Percentiles rank a stretch among this genome's conserved stretches.
phyloP scores from a whole-genome alignment of 2,329 filamentous ascomycete genomes.

The Acrocalymma vagum region DNA sequence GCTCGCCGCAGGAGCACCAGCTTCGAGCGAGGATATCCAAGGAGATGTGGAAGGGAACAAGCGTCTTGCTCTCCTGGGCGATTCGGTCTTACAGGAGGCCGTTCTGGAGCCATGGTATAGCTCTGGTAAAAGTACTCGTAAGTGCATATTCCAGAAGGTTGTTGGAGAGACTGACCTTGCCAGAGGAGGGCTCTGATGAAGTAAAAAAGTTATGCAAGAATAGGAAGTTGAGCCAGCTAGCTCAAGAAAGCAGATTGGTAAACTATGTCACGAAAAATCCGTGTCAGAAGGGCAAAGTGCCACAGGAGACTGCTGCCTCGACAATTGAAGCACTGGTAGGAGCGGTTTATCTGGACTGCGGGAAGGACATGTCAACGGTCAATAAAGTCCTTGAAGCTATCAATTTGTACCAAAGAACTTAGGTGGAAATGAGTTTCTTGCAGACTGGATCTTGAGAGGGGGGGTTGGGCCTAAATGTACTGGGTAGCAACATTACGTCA shows the following conservation, averaged over 20 bases:
- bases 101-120: slow-evolving; percentile 12
- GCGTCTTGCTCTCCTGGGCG: slow-evolving; percentile 13
- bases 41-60: slow-evolving; percentile 10
- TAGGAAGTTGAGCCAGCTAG: slow-evolving; percentile 3
- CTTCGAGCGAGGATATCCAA: slow-evolving; percentile 1
- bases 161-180: not conserved
- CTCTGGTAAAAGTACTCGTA: slow-evolving; percentile 3
- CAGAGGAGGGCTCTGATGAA: not conserved
- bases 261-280: slow-evolving; percentile 8
- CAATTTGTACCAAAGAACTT: too few species aligned
- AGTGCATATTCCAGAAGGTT: not conserved
- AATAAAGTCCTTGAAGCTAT: too few species aligned
- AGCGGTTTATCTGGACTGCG: slow-evolving; percentile 8
- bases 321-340: slow-evolving; percentile 13
- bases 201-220: slow-evolving; percentile 3
- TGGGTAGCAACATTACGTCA: too few species aligned
- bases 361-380: slow-evolving; percentile 4
- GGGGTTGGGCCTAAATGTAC: too few species aligned
- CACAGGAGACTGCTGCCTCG: slow-evolving; percentile 7
- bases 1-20: slow-evolving; percentile 9
- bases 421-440: too few species aligned
- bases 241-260: slow-evolving; percentile 4
- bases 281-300: slow-evolving; percentile 5
- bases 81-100: slow-evolving; percentile 4
- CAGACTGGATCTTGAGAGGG: too few species aligned